phyloP scores from a whole-genome alignment of 1,284 basidiomycete genomes.

The Moesziomyces sp. region DNA sequence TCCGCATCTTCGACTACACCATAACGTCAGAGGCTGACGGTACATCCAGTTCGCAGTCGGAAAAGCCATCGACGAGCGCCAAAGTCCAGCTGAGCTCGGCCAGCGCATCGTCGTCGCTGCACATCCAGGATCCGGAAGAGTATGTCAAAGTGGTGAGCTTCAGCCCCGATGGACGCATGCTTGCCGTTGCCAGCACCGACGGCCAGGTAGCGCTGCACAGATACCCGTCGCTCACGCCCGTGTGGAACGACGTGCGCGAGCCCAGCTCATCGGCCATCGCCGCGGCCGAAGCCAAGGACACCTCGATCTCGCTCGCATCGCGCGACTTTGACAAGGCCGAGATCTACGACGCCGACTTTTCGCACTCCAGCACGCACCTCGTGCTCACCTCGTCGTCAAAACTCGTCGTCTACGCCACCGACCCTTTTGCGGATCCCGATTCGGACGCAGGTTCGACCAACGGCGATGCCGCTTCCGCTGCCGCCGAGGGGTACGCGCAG shows the following conservation, averaged over 20 bases:
- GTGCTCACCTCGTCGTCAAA: conserved; percentile 55
- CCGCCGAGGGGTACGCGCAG: conserved; percentile 38
- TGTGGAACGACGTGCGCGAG: conserved; percentile 44
- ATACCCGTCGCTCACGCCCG: conserved; percentile 51
- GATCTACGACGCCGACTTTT: conserved; percentile 64
- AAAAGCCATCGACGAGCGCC: neutral
- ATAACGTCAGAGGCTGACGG: neutral
- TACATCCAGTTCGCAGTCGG: too few species aligned
- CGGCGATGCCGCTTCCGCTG: conserved; percentile 3
- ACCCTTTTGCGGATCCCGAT: conserved; percentile 30
- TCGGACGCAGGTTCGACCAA: conserved; percentile 13
- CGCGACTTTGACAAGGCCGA: conserved; percentile 56
- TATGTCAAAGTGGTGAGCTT: conserved; percentile 53
- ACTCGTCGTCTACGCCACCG: conserved; percentile 55
- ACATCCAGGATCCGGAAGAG: conserved; percentile 54
- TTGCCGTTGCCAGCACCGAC: conserved; percentile 58
- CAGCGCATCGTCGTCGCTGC: conserved; percentile 34
- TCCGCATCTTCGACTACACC: conserved; percentile 56
- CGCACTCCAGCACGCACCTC: conserved; percentile 57
- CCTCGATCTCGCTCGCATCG: conserved; percentile 39
- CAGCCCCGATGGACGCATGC: conserved; percentile 55
- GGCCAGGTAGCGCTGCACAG: conserved; percentile 57
- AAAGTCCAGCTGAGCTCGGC: conserved; percentile 27
- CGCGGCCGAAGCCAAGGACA: conserved; percentile 40
- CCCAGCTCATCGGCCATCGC: conserved; percentile 26